Evolutionary conservation across 805 yeast species (phyloP), one percentile per base, ranked within the genome.

Genomic region (Ogataea haglerorum): DNA sequence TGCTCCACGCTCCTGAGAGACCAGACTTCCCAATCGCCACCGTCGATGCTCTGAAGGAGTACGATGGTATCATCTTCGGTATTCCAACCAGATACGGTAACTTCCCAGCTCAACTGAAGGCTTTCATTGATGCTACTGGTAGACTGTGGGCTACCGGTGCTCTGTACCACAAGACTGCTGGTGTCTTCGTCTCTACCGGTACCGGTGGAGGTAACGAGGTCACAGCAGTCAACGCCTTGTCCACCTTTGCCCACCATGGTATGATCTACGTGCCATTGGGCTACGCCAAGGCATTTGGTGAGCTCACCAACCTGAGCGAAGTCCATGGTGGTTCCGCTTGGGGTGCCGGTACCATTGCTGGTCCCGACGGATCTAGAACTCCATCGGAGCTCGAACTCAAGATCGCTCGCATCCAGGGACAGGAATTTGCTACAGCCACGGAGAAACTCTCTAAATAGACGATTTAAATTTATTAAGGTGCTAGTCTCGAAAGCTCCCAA

Each of bases 191-290:
- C 42, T 75, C 87, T 37, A 81, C 89, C 34, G 87, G 89, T 58
- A 69, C 87, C 43, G 90, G 91, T 56, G 93, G 93, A 57, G 95
- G 95, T 61, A 88, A 84, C 66, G 95, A 87, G 67, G 60, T 72
- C 34, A 83, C 95, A 17, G 69, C 75, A 48, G 71, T 80, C 49
- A 82, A 78, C 69, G 61, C 83, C 24, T 58, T 87, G 52, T 78
- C 91, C 8, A 69, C 72, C 38, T 70, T 82, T 46, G 79, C 76
- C 34, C 95, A 86, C 65, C 95, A 86, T 60, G 95, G 95, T 60
- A 72, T 86, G 69, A 69, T 82, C 54, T 86, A 63, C 63, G 80
- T 87, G 43, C 95, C 95, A 50, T 73, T 86, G 54, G 95, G 95
- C 59, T 76, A 76, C 69, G 78, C 74, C 40, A 64, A 72, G 33